A percentile compares a stretch with the other conserved stretches of the same genome.
Evolutionary conservation across 371 early-diverging fungal species (phyloP).

Genomic region (Mucor irregularis): DNA sequence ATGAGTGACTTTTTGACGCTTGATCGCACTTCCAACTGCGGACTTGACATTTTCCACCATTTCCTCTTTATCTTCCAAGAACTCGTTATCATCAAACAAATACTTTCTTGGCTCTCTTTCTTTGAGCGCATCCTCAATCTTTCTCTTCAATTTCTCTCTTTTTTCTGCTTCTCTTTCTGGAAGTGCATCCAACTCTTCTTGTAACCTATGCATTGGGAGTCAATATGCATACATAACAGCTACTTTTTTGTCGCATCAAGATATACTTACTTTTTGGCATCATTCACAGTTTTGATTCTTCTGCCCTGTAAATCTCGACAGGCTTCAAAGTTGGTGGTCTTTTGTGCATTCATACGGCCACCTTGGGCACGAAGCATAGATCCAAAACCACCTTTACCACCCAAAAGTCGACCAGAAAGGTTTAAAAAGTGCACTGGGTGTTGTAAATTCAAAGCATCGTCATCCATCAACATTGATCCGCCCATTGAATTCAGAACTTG

Average conservation of each 20-base stretch:
- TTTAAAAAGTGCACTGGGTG: background rate
- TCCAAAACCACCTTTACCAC: slow-evolving; percentile 98
- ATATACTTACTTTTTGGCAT: slow-evolving; percentile 76
- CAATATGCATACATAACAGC: background rate
- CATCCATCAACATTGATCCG: slow-evolving; percentile 39
- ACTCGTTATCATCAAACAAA: slow-evolving; percentile 84
- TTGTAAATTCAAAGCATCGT: slow-evolving; percentile 18
- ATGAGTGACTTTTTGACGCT: slow-evolving; percentile 34
- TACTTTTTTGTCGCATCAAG: too few relatives aligned
- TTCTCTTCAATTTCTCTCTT: slow-evolving; percentile 68
- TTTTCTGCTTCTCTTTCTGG: slow-evolving; percentile 72
- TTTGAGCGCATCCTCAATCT: slow-evolving; percentile 82
- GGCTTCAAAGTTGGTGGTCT: slow-evolving; percentile 90
- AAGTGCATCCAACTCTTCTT: slow-evolving; percentile 74
- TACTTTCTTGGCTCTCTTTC: slow-evolving; percentile 70
- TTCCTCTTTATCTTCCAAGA: slow-evolving; percentile 71
- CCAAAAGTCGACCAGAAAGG: slow-evolving; percentile 46
- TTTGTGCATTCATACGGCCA: slow-evolving; percentile 87
- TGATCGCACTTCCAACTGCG: slow-evolving; percentile 60
- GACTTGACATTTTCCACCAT: slow-evolving; percentile 71
- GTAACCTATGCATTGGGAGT: slow-evolving; percentile 54
- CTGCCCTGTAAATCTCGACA: slow-evolving; percentile 94
- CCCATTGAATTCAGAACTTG: slow-evolving; percentile 47
- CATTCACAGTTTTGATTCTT: slow-evolving; percentile 86
- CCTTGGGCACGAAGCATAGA: slow-evolving; percentile 94